Conservation (phyloP, 176 grass and related monocot species). For the Zea luxurians region DNA sequence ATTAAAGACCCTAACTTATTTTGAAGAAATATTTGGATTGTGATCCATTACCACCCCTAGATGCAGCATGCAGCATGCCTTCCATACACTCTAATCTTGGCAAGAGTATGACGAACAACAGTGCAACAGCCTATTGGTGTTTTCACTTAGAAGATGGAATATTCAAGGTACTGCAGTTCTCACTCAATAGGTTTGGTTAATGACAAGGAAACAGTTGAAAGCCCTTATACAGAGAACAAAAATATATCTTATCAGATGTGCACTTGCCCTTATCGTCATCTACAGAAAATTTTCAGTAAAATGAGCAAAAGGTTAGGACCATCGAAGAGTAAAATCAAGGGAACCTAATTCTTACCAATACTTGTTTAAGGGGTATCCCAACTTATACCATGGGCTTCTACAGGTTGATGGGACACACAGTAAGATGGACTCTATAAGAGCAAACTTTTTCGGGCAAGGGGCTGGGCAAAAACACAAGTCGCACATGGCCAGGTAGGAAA, state of each 20-base stretch:
- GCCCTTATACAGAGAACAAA: neutral
- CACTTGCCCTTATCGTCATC: neutral
- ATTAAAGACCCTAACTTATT: too few species aligned
- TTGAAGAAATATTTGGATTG: too few species aligned
- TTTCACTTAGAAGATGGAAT: neutral
- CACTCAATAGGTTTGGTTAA: constrained; percentile 1
- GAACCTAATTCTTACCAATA: too few species aligned
- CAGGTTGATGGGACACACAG: too few species aligned
- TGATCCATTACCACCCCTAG: too few species aligned
- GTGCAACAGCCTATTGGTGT: neutral
- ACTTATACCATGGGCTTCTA: too few species aligned
- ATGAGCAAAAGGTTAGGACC: neutral
- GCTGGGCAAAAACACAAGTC: too few species aligned
- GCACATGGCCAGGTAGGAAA: too few species aligned
- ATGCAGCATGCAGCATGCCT: neutral
- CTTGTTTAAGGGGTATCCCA: too few species aligned
- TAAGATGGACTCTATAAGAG: too few species aligned
- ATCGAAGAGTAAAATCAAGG: neutral
- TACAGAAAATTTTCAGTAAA: neutral
- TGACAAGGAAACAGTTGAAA: constrained; percentile 1
- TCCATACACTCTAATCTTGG: neutral
- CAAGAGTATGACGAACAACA: neutral
- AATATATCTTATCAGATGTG: neutral
- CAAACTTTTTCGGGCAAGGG: too few species aligned
- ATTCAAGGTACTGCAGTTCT: constrained; percentile 6